Evolutionary conservation across 805 yeast species (phyloP).

Genomic region (Maudiozyma saulgeensis): DNA sequence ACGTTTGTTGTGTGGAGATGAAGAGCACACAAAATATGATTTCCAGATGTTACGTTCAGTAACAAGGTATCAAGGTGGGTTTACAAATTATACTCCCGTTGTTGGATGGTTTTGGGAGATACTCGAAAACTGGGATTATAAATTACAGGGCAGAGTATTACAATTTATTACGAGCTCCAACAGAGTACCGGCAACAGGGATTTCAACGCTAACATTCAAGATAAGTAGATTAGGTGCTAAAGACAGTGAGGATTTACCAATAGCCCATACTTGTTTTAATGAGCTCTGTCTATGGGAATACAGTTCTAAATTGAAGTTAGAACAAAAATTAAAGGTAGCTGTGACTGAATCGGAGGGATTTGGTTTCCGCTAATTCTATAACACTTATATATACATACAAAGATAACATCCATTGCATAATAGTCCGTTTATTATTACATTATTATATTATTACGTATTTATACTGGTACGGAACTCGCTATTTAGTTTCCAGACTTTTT

Average conservation of each 20-base stretch:
- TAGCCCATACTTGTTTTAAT: constrained; percentile 92
- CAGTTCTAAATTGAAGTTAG: constrained; percentile 42
- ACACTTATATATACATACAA: neutral
- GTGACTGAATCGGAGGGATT: constrained; percentile 78
- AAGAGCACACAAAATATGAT: constrained; percentile 46
- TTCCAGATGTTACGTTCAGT: constrained; percentile 56
- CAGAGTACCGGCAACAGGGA: constrained; percentile 86
- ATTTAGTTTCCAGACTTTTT: constrained; percentile 58
- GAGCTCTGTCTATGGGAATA: constrained; percentile 74
- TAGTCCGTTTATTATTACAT: neutral
- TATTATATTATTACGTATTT: neutral
- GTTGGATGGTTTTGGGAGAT: constrained; percentile 86
- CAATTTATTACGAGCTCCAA: constrained; percentile 85
- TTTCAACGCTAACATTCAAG: constrained; percentile 62
- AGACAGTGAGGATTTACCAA: constrained; percentile 50
- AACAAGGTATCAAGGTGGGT: constrained; percentile 67
- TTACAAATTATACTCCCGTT: constrained; percentile 29
- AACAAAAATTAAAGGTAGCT: constrained; percentile 53
- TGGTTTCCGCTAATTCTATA: constrained; percentile 37
- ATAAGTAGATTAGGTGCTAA: constrained; percentile 42
- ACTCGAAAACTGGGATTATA: constrained; percentile 30
- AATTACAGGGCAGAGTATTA: constrained; percentile 54
- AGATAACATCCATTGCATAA: neutral
- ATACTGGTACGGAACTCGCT: constrained; percentile 31
- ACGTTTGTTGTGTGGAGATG: constrained; percentile 65